Percentiles rank a stretch among this genome's conserved stretches.
These are phyloP conservation scores for Cladosporium velox DNA, from an alignment of 2,329 filamentous ascomycete genomes.

Conservation along the genomic window DNA sequence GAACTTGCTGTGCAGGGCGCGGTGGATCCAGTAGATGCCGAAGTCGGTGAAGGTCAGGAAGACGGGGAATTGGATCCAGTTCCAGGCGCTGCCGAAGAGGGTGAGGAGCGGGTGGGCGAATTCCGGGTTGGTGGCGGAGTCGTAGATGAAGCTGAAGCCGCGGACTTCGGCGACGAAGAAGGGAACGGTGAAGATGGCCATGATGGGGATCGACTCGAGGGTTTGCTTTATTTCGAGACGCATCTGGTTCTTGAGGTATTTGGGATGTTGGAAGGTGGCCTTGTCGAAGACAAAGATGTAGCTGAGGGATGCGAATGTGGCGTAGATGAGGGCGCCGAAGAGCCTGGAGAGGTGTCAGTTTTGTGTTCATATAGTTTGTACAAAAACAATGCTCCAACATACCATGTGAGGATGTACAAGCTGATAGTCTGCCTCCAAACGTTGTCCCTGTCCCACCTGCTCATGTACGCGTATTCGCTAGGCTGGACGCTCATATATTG, in stretches of 20 bases:
- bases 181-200: constrained; percentile 78
- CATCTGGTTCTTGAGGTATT: constrained; percentile 94
- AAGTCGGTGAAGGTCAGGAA: constrained; percentile 89
- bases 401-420: constrained; percentile 87
- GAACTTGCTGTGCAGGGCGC: constrained; percentile 74
- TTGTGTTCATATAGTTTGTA: neutral
- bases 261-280: constrained; percentile 81
- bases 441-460: constrained; percentile 75
- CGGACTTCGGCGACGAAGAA: constrained; percentile 82
- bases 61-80: constrained; percentile 77
- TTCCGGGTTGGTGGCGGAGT: constrained; percentile 49
- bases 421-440: constrained; percentile 71
- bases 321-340: constrained; percentile 83
- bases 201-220: constrained; percentile 73
- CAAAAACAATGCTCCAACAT: constrained; percentile 29
- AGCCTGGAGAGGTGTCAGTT: constrained; percentile 58
- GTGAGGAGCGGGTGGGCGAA: constrained; percentile 34
- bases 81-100: constrained; percentile 58
- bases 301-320: constrained; percentile 76
- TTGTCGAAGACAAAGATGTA: constrained; percentile 93
- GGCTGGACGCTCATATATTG: constrained; percentile 70
- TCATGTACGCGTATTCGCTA: constrained; percentile 75
- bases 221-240: constrained; percentile 81
- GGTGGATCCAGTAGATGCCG: constrained; percentile 89
- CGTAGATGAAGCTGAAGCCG: constrained; percentile 85